A percentile compares a stretch with the other conserved stretches of the same genome.
These are phyloP conservation scores for Holtermanniella nyarrowii DNA, from an alignment of 768 basidiomycete species.

Conservation along the genomic window DNA sequence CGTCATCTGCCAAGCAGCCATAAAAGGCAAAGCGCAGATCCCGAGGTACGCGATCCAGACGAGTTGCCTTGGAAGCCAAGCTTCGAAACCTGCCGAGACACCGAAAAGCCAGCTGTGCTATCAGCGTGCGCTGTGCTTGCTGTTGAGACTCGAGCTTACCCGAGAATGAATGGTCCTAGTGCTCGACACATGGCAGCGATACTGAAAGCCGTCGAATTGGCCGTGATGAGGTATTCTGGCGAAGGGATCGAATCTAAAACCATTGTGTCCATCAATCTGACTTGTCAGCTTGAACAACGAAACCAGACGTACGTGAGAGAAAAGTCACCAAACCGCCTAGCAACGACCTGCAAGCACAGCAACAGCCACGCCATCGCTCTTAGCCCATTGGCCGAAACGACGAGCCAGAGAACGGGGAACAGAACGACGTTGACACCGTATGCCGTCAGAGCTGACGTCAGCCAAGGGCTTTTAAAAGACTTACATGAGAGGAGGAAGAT, in stretches of 20 bases:
- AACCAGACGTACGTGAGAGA: slow-evolving; percentile 17
- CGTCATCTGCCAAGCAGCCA: no score
- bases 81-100: slow-evolving; percentile 15
- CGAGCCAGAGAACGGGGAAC: slow-evolving; percentile 20
- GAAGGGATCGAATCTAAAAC: slow-evolving; percentile 21
- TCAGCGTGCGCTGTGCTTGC: background rate
- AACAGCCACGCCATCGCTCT: slow-evolving; percentile 9
- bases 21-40: slow-evolving; percentile 13
- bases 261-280: slow-evolving; percentile 20
- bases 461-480: background rate
- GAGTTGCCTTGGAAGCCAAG: slow-evolving; percentile 16
- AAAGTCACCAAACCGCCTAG: slow-evolving; percentile 23
- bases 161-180: slow-evolving; percentile 22
- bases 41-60: slow-evolving; percentile 22
- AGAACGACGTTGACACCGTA: slow-evolving; percentile 16
- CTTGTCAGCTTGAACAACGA: slow-evolving; percentile 1
- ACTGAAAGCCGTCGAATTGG: slow-evolving; percentile 27
- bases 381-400: slow-evolving; percentile 3
- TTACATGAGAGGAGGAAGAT: slow-evolving; percentile 14
- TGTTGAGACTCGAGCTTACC: background rate
- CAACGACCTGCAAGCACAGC: slow-evolving; percentile 18
- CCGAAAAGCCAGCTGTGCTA: slow-evolving; percentile 21
- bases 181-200: slow-evolving; percentile 18
- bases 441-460: slow-evolving; percentile 14
- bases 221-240: slow-evolving; percentile 19